These are phyloP conservation scores for Aspergillus conjunctus DNA, from an alignment of 495 filamentous ascomycete genomes.

Conservation along the genomic window DNA sequence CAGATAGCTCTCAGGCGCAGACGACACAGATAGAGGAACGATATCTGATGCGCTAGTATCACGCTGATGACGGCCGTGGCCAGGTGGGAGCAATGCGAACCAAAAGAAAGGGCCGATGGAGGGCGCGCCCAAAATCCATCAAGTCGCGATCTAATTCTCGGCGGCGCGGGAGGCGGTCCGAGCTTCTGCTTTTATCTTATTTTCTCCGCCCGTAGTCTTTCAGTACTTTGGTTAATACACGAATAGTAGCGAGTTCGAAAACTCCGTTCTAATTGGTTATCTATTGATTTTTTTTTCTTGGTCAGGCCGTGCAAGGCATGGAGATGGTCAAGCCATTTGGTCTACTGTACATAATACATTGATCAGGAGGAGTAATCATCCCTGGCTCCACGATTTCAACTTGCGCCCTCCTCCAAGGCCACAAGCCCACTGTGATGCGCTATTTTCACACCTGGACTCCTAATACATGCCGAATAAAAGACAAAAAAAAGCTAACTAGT, in stretches of 20 bases:
- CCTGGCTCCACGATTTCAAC: background rate
- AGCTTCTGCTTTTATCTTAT: slow-evolving; percentile 30
- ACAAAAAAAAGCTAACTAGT: slow-evolving; percentile 5
- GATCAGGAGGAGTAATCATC: background rate
- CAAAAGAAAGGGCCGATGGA: slow-evolving; percentile 24
- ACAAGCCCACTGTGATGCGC: background rate
- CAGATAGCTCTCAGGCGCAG: background rate
- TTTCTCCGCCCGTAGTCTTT: slow-evolving; percentile 11
- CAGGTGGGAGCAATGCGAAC: slow-evolving; percentile 14
- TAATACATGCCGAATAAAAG: slow-evolving; percentile 15
- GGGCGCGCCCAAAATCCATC: slow-evolving; percentile 37
- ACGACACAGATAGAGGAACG: background rate
- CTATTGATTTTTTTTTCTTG: background rate
- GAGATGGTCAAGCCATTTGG: slow-evolving; percentile 1
- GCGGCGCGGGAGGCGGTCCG: slow-evolving; percentile 34
- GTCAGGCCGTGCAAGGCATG: background rate
- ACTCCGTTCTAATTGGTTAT: background rate
- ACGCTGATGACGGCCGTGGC: background rate
- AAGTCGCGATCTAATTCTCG: slow-evolving; percentile 45
- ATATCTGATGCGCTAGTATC: background rate
- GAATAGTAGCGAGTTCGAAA: background rate
- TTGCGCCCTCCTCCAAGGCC: background rate
- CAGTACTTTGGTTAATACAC: background rate
- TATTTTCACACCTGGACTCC: slow-evolving; percentile 6
- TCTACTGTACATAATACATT: slow-evolving; percentile 23